phyloP scores from a whole-genome alignment of 2,329 filamentous ascomycete genomes.

The Cryphonectria parasitica region DNA sequence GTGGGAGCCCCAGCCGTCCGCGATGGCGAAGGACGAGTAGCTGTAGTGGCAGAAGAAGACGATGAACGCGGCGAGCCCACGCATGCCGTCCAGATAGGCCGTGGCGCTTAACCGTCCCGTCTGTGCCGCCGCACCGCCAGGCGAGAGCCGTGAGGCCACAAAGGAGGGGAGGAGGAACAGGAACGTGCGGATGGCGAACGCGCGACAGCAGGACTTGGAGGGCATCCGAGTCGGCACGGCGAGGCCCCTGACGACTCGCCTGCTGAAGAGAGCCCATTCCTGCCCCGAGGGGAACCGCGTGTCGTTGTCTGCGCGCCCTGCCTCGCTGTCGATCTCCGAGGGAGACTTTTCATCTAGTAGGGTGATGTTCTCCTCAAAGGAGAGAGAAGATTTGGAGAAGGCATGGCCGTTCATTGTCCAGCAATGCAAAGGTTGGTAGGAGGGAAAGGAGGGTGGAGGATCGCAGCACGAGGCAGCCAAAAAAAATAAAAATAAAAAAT shows the following conservation, averaged over 20 bases:
- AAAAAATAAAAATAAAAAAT: not conserved
- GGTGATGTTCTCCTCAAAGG: slow-evolving; percentile 49
- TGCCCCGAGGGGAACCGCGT: slow-evolving; percentile 36
- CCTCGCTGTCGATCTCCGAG: slow-evolving; percentile 50
- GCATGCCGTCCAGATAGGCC: slow-evolving; percentile 62
- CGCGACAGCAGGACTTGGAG: slow-evolving; percentile 16
- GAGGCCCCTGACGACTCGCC: slow-evolving; percentile 22
- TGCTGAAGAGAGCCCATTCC: slow-evolving; percentile 40
- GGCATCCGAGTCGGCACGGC: slow-evolving; percentile 41
- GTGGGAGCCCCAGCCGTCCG: slow-evolving; percentile 53
- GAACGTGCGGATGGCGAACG: slow-evolving; percentile 43
- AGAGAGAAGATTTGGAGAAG: slow-evolving; percentile 40
- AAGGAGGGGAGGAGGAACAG: slow-evolving; percentile 60
- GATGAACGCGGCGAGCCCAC: slow-evolving; percentile 58
- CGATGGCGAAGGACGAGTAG: slow-evolving; percentile 57
- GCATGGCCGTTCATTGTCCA: slow-evolving; percentile 48
- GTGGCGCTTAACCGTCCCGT: slow-evolving; percentile 50
- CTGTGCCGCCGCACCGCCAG: slow-evolving; percentile 36
- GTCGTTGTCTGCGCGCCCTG: slow-evolving; percentile 45
- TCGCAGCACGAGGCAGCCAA: not conserved
- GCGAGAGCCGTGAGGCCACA: slow-evolving; percentile 47
- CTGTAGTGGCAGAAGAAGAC: slow-evolving; percentile 62
- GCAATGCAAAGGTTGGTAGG: slow-evolving; percentile 29
- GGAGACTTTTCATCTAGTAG: slow-evolving; percentile 49
- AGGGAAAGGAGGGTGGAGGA: not conserved